Evolutionary conservation across 2,329 filamentous ascomycete genomes (phyloP), one percentile per base, ranked within the genome.

Genomic region (Epichloe brachyelytri): DNA sequence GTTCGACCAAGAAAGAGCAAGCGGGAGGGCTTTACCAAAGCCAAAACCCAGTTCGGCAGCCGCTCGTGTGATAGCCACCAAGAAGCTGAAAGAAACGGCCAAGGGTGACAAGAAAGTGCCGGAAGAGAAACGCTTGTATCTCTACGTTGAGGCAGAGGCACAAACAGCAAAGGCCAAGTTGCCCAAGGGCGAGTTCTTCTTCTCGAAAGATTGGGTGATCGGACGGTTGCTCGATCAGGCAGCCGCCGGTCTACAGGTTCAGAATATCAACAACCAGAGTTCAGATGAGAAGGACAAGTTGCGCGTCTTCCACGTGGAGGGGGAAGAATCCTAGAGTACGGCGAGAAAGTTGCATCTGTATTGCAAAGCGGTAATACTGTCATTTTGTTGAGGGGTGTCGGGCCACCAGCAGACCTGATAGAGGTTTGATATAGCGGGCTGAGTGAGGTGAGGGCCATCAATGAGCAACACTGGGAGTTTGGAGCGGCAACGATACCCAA

Each of bases 251-350:
- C 65, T 95, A 53, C 86, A 91, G 68, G 82, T 94, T 8, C 77
- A 86, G 61, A 95, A 95, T 58, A 68, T 91, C 56, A 95, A 95
- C 62, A 94, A 94, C 60, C 76, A 85, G 58, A 83, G 80, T 1
- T 78, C 77, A 3, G 77, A 83, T 12, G 88, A 94, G 70, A 82
- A 85, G 63, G 83, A 89, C 53, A 85, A 85, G 66, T 65, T 98
- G 57, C 73, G 93, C 8, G 82, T 98, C 0, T 98, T 95, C 62
- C 90, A 97, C 64, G 87, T 98, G 0, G 90, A 98, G 63, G 87
- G 85, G 93, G 93, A 0, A 74, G 88, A 52, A 66, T 98, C 55
- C 67, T 98, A 56, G 90, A 93, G 54, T 98, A 94, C 61, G 82
- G 78, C 22, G 90, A 96, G 68, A 90, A 91, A 72, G 74, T 95